Evolutionary conservation across 306 rosid genomes (phyloP).

Genomic region (Hylodesmum podocarpum): DNA sequence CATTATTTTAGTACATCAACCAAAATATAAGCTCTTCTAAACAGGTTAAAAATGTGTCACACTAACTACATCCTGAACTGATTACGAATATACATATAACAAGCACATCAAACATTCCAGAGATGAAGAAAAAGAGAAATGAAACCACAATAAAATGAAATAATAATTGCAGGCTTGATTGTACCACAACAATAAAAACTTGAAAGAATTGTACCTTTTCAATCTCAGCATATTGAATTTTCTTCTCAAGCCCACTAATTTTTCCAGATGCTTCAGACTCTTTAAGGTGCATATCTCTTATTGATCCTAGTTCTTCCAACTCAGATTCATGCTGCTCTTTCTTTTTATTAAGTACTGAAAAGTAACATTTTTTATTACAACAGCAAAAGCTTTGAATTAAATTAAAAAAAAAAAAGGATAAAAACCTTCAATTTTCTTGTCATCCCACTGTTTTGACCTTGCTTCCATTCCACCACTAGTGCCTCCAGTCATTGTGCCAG

Average conservation of each 20-base stretch:
- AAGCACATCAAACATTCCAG: conserved; percentile 12
- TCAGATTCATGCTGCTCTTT: conserved; percentile 83
- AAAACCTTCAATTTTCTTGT: conserved; percentile 91
- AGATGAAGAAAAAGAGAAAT: conserved; percentile 1
- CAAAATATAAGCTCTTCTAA: not conserved
- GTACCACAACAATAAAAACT: not conserved
- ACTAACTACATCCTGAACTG: conserved; percentile 2
- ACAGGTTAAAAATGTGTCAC: not conserved
- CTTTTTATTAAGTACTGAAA: conserved; percentile 67
- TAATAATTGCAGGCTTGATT: not conserved
- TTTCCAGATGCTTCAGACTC: conserved; percentile 93
- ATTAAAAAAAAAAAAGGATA: not conserved
- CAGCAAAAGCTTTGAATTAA: conserved; percentile 20
- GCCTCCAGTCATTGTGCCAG: conserved; percentile 99
- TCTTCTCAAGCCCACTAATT: conserved; percentile 93
- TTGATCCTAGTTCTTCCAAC: conserved; percentile 88
- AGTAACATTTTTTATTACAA: conserved; percentile 29
- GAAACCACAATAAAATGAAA: conserved; percentile 8
- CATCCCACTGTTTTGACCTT: conserved; percentile 97
- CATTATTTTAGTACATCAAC: not conserved
- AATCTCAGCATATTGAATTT: conserved; percentile 92
- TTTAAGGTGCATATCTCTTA: conserved; percentile 95
- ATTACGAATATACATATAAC: not conserved
- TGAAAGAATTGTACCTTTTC: conserved; percentile 66
- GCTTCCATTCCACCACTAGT: conserved; percentile 99